These are phyloP conservation scores for Aspergillus alliaceus DNA, from an alignment of 2,329 filamentous ascomycete genomes.

Conservation along the genomic window DNA sequence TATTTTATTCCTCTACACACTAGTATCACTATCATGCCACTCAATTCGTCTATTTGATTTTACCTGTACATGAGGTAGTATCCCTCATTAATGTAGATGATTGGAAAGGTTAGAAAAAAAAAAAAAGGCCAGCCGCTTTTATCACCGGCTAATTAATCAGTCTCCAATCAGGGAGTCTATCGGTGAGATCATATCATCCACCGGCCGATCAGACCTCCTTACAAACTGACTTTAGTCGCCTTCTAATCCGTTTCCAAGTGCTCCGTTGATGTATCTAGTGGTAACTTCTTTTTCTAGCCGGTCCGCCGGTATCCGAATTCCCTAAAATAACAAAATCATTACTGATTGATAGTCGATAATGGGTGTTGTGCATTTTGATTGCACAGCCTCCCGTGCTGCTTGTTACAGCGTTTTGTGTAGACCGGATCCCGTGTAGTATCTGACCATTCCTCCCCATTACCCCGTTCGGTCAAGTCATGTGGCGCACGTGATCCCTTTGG, in stretches of 20 bases:
- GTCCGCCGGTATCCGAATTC: slow-evolving; percentile 7
- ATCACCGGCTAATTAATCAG: neutral
- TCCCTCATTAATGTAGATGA: no score
- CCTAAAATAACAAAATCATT: neutral
- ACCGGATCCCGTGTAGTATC: neutral
- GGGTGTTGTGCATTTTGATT: neutral
- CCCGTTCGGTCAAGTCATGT: neutral
- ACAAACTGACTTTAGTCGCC: neutral
- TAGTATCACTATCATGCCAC: neutral
- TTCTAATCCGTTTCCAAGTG: neutral
- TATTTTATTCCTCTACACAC: neutral
- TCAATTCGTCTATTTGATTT: no score
- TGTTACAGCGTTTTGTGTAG: neutral
- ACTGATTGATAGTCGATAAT: neutral
- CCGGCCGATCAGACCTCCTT: slow-evolving; percentile 4
- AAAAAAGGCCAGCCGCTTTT: slow-evolving; percentile 1
- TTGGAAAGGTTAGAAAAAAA: neutral
- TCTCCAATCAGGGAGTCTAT: neutral
- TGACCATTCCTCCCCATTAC: neutral
- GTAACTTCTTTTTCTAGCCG: neutral
- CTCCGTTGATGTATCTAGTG: neutral
- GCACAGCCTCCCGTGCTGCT: slow-evolving; percentile 1
- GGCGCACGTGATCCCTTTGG: neutral
- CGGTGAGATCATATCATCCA: slow-evolving; percentile 7
- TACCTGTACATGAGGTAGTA: neutral